Conservation (phyloP, 2,329 filamentous ascomycete species). For the Talaromyces funiculosus region DNA sequence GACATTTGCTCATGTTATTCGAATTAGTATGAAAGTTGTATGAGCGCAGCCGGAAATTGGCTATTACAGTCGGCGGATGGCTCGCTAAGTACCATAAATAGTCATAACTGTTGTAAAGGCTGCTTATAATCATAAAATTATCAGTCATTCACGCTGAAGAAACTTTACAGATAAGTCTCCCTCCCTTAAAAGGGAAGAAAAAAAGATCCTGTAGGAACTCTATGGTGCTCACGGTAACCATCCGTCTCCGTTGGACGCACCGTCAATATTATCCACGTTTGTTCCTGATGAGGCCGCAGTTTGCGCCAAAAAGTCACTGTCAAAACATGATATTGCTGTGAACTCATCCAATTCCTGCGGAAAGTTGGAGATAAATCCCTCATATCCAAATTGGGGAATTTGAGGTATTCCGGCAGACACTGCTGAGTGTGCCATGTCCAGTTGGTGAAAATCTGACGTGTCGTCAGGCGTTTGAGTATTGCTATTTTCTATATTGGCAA, state of each 20-base stretch:
- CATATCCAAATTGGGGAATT: conserved; percentile 32
- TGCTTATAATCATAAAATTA: background rate
- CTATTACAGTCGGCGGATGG: background rate
- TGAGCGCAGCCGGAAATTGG: background rate
- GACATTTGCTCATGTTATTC: background rate
- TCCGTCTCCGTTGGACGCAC: background rate
- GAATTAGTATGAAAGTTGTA: background rate
- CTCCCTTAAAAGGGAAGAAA: too few species aligned
- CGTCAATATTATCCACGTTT: background rate
- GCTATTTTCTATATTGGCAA: conserved; percentile 12
- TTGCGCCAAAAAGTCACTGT: conserved; percentile 22
- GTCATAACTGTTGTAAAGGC: background rate
- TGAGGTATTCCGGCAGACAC: background rate
- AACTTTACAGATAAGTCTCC: too few species aligned
- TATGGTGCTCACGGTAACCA: background rate
- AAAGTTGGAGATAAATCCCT: conserved; percentile 38
- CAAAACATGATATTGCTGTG: conserved; percentile 37
- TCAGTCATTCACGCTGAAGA: background rate
- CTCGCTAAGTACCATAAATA: background rate
- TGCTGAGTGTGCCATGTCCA: conserved; percentile 25
- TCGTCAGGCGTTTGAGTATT: background rate
- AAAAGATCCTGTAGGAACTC: background rate
- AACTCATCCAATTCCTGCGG: conserved; percentile 38
- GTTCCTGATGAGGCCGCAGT: background rate
- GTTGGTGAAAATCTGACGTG: background rate